Conservation (phyloP, 352 stramenopile genomes). For the Pythium volutum region DNA sequence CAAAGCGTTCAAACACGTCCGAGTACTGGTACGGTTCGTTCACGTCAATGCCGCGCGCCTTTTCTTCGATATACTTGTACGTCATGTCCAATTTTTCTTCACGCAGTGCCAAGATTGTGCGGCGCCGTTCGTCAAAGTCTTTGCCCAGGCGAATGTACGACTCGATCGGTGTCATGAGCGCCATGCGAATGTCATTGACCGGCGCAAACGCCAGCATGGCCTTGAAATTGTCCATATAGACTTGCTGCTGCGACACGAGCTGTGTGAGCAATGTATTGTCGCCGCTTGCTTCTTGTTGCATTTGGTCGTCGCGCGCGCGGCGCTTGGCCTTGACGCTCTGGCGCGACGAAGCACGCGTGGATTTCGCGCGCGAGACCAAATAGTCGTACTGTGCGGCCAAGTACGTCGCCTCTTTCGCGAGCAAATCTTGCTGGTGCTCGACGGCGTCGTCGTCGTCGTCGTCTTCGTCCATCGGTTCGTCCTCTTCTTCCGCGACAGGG, state of each 20-base stretch:
- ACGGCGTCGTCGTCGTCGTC: conserved; percentile 17
- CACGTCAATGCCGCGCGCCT: conserved; percentile 48
- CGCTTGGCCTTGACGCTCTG: conserved; percentile 46
- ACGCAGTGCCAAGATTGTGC: conserved; percentile 52
- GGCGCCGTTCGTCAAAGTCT: conserved; percentile 60
- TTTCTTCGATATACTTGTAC: conserved; percentile 78
- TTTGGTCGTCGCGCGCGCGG: conserved; percentile 35
- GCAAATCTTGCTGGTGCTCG: conserved; percentile 52
- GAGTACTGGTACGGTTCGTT: conserved; percentile 68
- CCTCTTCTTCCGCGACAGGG: conserved; percentile 13
- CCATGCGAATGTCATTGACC: conserved; percentile 64
- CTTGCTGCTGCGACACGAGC: conserved; percentile 59
- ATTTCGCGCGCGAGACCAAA: conserved; percentile 40
- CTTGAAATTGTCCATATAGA: conserved; percentile 76
- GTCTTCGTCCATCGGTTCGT: conserved; percentile 7
- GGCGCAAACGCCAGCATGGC: conserved; percentile 76
- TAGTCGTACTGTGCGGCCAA: conserved; percentile 65
- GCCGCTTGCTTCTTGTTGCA: conserved; percentile 33
- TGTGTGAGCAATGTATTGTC: conserved; percentile 55
- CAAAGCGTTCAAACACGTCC: conserved; percentile 80
- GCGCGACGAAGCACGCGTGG: conserved; percentile 7
- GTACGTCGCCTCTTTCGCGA: conserved; percentile 72
- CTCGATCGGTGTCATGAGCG: conserved; percentile 79
- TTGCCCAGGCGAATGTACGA: conserved; percentile 64
- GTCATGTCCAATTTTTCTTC: conserved; percentile 81